These are phyloP conservation scores for Russula sp. DNA, from an alignment of 768 basidiomycete genomes.

Conservation along the genomic window DNA sequence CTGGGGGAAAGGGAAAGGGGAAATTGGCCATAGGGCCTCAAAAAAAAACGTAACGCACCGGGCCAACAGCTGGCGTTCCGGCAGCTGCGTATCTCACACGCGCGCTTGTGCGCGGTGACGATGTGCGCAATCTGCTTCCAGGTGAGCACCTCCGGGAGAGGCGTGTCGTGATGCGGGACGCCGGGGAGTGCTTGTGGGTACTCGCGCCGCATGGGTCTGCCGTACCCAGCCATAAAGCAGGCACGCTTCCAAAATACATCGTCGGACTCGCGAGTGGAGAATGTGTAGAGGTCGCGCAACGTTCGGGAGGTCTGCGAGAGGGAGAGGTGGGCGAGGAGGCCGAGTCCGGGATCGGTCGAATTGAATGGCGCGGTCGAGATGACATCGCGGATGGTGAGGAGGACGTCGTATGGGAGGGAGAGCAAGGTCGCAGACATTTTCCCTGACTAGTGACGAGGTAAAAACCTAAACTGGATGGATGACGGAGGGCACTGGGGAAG, in stretches of 20 bases:
- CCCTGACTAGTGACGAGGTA: not conserved
- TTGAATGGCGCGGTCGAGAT: slow-evolving; percentile 15
- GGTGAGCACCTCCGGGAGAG: slow-evolving; percentile 9
- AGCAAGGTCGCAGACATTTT: slow-evolving; percentile 9
- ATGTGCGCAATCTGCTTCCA: slow-evolving; percentile 19
- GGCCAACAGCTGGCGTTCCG: slow-evolving; percentile 19
- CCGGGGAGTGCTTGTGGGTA: slow-evolving; percentile 11
- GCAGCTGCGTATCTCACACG: slow-evolving; percentile 22
- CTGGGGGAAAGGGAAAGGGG: not conserved
- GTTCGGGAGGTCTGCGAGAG: slow-evolving; percentile 16
- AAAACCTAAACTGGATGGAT: not conserved
- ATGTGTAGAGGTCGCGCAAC: slow-evolving; percentile 15
- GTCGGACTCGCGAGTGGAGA: slow-evolving; percentile 14
- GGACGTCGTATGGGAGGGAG: slow-evolving; percentile 20
- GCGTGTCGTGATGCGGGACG: not conserved
- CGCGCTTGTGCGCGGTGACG: slow-evolving; percentile 15
- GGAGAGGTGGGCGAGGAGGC: slow-evolving; percentile 19
- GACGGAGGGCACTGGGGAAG: not conserved
- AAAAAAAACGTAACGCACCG: slow-evolving; percentile 16
- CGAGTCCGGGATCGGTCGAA: slow-evolving; percentile 10
- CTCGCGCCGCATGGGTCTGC: slow-evolving; percentile 22
- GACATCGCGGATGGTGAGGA: slow-evolving; percentile 21
- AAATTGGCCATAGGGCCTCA: not conserved
- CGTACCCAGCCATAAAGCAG: slow-evolving; percentile 16
- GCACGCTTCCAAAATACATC: slow-evolving; percentile 19